Percentiles rank a stretch among this genome's conserved stretches.
Evolutionary conservation across 805 yeast species (phyloP).

Genomic region (Candida coleopterorum): DNA sequence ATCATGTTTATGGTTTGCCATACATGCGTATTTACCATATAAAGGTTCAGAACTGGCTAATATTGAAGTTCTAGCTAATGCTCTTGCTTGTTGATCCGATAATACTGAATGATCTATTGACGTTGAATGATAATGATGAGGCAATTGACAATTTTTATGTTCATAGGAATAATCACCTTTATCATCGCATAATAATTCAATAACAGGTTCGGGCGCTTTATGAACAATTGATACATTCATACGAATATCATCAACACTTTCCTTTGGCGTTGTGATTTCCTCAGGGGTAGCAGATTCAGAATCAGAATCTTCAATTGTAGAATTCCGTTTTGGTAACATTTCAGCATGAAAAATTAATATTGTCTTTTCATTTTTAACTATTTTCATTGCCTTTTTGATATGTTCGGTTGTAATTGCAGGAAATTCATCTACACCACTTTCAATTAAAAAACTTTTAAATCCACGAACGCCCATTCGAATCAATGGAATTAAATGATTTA

Average conservation of each 20-base stretch:
- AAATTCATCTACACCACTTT: constrained; percentile 94
- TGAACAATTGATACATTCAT: constrained; percentile 37
- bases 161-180: constrained; percentile 15
- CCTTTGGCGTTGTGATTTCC: neutral
- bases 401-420: constrained; percentile 71
- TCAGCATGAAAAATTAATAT: constrained; percentile 92
- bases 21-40: constrained; percentile 39
- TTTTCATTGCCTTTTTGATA: constrained; percentile 61
- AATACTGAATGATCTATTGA: constrained; percentile 30
- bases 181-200: constrained; percentile 21
- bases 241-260: constrained; percentile 20
- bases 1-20: constrained; percentile 26
- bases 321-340: constrained; percentile 51
- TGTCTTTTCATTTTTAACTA: constrained; percentile 59
- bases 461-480: constrained; percentile 88
- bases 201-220: constrained; percentile 36
- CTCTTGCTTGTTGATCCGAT: constrained; percentile 46
- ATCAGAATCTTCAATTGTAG: constrained; percentile 1
- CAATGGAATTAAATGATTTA: constrained; percentile 65
- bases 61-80: constrained; percentile 51
- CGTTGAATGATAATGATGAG: constrained; percentile 33
- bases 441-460: constrained; percentile 87
- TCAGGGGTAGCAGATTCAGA: neutral
- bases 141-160: constrained; percentile 27
- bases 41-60: constrained; percentile 59